These are phyloP conservation scores for Marasmius fiardii DNA, from an alignment of 1,284 basidiomycete species.

Conservation along the genomic window DNA sequence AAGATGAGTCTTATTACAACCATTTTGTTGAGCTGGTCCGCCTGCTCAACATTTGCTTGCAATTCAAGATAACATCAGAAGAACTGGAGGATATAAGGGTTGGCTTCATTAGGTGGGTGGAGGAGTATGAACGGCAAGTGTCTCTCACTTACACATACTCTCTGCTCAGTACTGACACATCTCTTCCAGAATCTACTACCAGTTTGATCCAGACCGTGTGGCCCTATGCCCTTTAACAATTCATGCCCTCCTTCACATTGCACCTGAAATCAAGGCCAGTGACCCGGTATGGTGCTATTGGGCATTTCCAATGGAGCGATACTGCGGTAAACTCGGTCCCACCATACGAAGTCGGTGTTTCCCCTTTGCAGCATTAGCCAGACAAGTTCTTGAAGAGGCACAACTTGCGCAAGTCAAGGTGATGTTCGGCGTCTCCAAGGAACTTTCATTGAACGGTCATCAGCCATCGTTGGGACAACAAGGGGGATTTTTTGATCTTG, in stretches of 20 bases:
- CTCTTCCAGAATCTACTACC: constrained; percentile 35
- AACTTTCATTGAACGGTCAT: constrained; percentile 25
- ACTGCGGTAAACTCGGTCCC: constrained; percentile 25
- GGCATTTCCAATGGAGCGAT: constrained; percentile 38
- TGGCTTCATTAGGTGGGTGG: constrained; percentile 38
- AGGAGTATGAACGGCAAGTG: constrained; percentile 37
- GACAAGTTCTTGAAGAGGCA: constrained; percentile 21
- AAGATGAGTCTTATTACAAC: constrained; percentile 29
- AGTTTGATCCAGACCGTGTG: constrained; percentile 26
- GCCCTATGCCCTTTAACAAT: constrained; percentile 34
- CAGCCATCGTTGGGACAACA: no score
- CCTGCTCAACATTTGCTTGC: constrained; percentile 35
- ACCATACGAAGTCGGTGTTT: constrained; percentile 24
- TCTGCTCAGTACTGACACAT: not conserved
- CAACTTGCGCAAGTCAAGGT: constrained; percentile 27
- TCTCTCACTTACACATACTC: not conserved
- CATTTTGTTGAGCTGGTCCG: constrained; percentile 40
- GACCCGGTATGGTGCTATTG: constrained; percentile 42
- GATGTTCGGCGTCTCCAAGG: constrained; percentile 22
- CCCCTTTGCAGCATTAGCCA: constrained; percentile 26
- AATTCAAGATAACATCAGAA: constrained; percentile 32
- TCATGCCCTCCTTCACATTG: constrained; percentile 39
- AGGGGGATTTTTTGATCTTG: no score
- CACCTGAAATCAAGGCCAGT: constrained; percentile 25
- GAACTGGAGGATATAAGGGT: constrained; percentile 29